phyloP scores from a whole-genome alignment of 371 early-diverging fungal genomes.

The Furculomyces boomerangus region DNA sequence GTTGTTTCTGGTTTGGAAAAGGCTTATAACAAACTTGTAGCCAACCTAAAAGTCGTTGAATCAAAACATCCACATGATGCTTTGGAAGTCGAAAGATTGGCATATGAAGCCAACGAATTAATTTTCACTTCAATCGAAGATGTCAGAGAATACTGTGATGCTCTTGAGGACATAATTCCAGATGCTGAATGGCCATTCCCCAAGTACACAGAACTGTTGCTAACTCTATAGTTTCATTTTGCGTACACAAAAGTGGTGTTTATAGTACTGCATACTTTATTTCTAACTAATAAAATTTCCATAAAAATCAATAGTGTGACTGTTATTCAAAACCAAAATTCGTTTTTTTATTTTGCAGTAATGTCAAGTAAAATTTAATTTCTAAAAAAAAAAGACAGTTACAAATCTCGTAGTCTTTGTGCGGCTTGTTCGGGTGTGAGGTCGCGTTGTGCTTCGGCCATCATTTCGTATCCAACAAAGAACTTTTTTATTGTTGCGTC shows the following conservation, averaged over 20 bases:
- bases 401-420: conserved; percentile 24
- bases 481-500: conserved; percentile 82
- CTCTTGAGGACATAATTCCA: conserved; percentile 54
- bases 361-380: no score
- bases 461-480: conserved; percentile 89
- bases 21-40: conserved; percentile 20
- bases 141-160: conserved; percentile 54
- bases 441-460: conserved; percentile 86
- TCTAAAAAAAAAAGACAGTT: background rate
- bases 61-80: conserved; percentile 30
- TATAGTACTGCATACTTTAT: background rate
- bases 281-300: background rate
- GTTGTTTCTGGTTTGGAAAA: conserved; percentile 36
- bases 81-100: conserved; percentile 32
- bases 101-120: conserved; percentile 32
- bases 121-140: conserved; percentile 52
- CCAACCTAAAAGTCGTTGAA: conserved; percentile 34
- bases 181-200: conserved; percentile 92
- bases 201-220: conserved; percentile 87
- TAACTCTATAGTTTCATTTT: conserved; percentile 27
- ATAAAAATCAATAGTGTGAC: background rate
- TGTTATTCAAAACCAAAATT: background rate
- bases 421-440: conserved; percentile 84
- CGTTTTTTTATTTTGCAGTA: conserved; percentile 26
- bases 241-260: background rate